These are phyloP conservation scores for Crithidia expoeki DNA, from an alignment of 208 protist genomes.

Conservation along the genomic window DNA sequence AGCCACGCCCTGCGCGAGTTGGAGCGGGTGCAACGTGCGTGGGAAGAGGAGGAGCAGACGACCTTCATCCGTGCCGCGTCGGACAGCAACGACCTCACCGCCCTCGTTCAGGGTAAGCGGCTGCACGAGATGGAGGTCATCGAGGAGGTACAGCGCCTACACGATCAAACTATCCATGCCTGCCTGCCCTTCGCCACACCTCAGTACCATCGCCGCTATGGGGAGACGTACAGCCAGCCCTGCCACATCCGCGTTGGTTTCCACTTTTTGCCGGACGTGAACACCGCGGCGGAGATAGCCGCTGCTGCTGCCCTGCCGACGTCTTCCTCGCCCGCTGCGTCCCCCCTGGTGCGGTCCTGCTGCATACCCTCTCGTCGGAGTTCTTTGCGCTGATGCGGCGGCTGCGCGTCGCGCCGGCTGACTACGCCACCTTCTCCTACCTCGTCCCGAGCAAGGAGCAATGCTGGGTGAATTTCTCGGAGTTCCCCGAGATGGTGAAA, in stretches of 20 bases:
- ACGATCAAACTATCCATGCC: slow-evolving; percentile 71
- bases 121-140: slow-evolving; percentile 72
- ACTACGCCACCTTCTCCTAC: slow-evolving; percentile 59
- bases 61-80: slow-evolving; percentile 62
- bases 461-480: slow-evolving; percentile 72
- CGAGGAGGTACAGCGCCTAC: slow-evolving; percentile 62
- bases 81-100: slow-evolving; percentile 45
- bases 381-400: slow-evolving; percentile 75
- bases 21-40: slow-evolving; percentile 38
- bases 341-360: slow-evolving; percentile 25
- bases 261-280: slow-evolving; percentile 52
- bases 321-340: neutral
- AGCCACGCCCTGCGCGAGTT: slow-evolving; percentile 49
- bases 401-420: slow-evolving; percentile 46
- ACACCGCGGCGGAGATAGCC: slow-evolving; percentile 30
- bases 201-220: slow-evolving; percentile 84
- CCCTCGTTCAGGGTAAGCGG: slow-evolving; percentile 67
- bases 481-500: slow-evolving; percentile 90
- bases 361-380: slow-evolving; percentile 68
- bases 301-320: neutral
- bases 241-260: slow-evolving; percentile 84
- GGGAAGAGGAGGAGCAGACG: slow-evolving; percentile 66
- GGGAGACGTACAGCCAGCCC: slow-evolving; percentile 84
- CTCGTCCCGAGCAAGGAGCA: slow-evolving; percentile 84
- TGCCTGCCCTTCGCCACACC: slow-evolving; percentile 81